Evolutionary conservation across 208 protist species (phyloP).

Genomic region (Trypanosoma lewisi): DNA sequence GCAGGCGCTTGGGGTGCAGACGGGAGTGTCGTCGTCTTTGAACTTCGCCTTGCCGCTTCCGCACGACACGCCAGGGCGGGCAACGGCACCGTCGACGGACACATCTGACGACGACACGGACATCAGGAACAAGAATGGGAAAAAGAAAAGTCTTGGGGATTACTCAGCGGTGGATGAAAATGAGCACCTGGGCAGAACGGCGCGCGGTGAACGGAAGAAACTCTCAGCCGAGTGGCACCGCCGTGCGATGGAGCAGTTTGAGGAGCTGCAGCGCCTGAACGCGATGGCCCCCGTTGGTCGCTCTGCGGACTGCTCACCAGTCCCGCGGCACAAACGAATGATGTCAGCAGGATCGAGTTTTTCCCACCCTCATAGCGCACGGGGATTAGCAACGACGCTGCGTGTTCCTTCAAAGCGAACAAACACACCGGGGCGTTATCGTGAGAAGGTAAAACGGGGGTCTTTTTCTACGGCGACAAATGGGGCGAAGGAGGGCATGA

Average conservation of each 20-base stretch:
- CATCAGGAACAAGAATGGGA: neutral
- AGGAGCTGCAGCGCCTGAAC: slow-evolving; percentile 66
- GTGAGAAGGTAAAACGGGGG: too few species aligned
- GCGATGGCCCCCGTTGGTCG: slow-evolving; percentile 22
- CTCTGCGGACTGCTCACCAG: neutral
- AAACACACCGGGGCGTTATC: too few species aligned
- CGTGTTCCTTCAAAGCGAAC: too few species aligned
- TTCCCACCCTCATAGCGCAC: slow-evolving; percentile 23
- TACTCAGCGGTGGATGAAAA: neutral
- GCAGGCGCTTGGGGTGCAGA: neutral
- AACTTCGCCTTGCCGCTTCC: neutral
- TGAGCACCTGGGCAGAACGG: neutral
- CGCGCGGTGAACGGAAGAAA: slow-evolving; percentile 13
- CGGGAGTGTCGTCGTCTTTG: neutral
- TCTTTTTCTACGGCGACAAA: too few species aligned
- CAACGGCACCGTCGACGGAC: slow-evolving; percentile 4
- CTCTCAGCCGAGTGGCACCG: slow-evolving; percentile 46
- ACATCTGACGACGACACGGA: neutral
- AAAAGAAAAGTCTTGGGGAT: neutral
- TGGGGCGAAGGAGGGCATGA: too few species aligned
- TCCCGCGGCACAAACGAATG: neutral
- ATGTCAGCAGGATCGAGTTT: neutral
- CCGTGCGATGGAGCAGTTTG: slow-evolving; percentile 56
- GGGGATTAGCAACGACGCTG: slow-evolving; percentile 21
- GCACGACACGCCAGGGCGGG: too few species aligned